Conservation (phyloP, 805 yeast species). For the Metschnikowia lachancei region DNA sequence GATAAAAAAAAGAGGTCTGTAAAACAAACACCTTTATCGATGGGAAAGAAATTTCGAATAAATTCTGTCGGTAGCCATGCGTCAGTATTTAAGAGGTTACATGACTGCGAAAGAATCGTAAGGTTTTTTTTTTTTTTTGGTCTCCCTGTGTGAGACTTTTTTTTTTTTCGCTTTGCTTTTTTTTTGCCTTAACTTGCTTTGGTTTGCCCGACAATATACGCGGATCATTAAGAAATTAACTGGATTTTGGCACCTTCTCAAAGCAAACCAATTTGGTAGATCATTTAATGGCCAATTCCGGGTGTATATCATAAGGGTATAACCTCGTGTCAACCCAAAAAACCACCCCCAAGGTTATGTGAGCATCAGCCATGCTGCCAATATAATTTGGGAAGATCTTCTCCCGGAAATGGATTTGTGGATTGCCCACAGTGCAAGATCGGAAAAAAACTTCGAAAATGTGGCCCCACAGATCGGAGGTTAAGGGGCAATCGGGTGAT, state of each 20-base stretch:
- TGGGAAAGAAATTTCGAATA: too few species aligned
- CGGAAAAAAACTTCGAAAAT: neutral
- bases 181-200: neutral
- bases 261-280: too few species aligned
- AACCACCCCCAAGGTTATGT: too few species aligned
- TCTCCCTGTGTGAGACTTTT: neutral
- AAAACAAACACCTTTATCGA: too few species aligned
- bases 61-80: constrained; percentile 2
- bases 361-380: too few species aligned
- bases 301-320: too few species aligned
- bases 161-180: neutral
- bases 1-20: neutral
- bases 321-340: too few species aligned
- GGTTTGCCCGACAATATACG: neutral
- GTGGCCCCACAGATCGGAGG: neutral
- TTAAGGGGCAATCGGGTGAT: neutral
- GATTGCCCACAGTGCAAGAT: neutral
- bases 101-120: constrained; percentile 11
- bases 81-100: constrained; percentile 3
- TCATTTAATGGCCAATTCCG: too few species aligned
- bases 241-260: too few species aligned
- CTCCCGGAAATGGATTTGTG: neutral
- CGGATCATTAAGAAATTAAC: neutral
- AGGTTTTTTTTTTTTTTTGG: constrained; percentile 6
- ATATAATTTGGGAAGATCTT: too few species aligned